Base-by-base conservation (phyloP, 257 asterid genomes). In the Penstemon eatonii region DNA sequence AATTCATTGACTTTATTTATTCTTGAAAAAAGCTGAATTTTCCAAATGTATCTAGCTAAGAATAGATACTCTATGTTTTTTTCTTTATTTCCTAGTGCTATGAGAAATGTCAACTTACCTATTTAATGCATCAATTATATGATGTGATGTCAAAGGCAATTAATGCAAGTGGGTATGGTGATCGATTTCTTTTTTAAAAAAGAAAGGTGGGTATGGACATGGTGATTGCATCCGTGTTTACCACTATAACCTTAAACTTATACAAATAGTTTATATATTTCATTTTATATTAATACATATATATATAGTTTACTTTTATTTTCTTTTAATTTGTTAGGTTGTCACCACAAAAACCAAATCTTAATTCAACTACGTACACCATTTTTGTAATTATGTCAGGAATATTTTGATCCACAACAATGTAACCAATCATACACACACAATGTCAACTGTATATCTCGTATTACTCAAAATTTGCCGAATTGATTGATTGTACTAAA, bases 191-290 rank as follows among this genome's bases (percentile, higher is more conserved):
- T 15, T 15, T 15, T 15, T 15, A 15, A 15, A 15, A 15, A 15
- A 15, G 18, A 15, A 15, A 15, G 18, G 80, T 71, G 80, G 76
- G 58, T 10, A 18, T 15, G n/a, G n/a, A n/a, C n/a, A n/a, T n/a
- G 80, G 70, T 57, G 65, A 52, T 65, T 57, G 56, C 73, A 70
- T 75, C 72, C 80, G 76, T 66, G 73, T 66, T 52, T 53, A 71
- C 37, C 69, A 76, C 57, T 66, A 53, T 60, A 44, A 12, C 3
- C 46, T 51, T 7, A 7, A 64, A n/a, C 69, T 40, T 36, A 54
- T 8, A 19, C 18, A 49, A 19, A 19, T 2, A 33, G 33, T 44
- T 33, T 12, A 6, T 15, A 60, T 63, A n/a, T 19, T 70, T 8
- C 33, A 25, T 25, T 25, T 25, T 25, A 15, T 25, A 1, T 25